Base-by-base conservation (phyloP, 1,284 basidiomycete genomes). In the Takashimella tepidaria region DNA sequence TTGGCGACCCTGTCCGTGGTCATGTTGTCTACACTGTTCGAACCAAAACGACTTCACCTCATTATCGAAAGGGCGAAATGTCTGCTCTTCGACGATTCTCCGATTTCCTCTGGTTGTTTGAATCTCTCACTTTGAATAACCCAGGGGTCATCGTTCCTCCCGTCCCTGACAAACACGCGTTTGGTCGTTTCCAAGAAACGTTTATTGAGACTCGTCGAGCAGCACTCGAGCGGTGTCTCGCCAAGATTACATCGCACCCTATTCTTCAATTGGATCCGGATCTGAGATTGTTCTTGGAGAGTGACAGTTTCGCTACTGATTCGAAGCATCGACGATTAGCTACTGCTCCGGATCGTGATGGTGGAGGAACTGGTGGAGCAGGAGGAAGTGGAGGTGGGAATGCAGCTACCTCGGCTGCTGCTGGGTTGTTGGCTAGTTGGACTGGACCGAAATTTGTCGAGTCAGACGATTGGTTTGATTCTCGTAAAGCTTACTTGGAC, bases 121-220 rank as follows among this genome's bases (percentile, higher is more conserved):
- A 95, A 65, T 86, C 87, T 0, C 81, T 99, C 1, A 87, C 86
- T 0, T 72, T 79, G 64, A 98, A 97, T 77, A 98, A 98, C 68
- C 93, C 96, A 1, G 96, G 95, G 3, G 92, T 98, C 4, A 88
- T 98, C 47, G 90, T 99, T 0, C 96, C 95, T 3, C 93, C 95
- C 0, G 89, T 90, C 1, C 95, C 95, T 0, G 95, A 95, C 74
- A 99, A 99, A 80, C 92, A 88, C 60, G 79, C 89, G 0, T 89
- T 96, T 64, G 90, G 79, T 61, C 82, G 93, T 19, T 97, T 97
- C 73, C 87, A 90, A 61, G 84, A 89, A 45, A 83, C 85, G 25
- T 97, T 98, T 63, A 84, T 98, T 45, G 85, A 88, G 59, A 87
- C 88, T 54, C 82, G 93, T 3, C 81, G 92, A 20, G 67, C 83